Conservation (phyloP, 306 rosid species). For the Rosa lucieae region DNA sequence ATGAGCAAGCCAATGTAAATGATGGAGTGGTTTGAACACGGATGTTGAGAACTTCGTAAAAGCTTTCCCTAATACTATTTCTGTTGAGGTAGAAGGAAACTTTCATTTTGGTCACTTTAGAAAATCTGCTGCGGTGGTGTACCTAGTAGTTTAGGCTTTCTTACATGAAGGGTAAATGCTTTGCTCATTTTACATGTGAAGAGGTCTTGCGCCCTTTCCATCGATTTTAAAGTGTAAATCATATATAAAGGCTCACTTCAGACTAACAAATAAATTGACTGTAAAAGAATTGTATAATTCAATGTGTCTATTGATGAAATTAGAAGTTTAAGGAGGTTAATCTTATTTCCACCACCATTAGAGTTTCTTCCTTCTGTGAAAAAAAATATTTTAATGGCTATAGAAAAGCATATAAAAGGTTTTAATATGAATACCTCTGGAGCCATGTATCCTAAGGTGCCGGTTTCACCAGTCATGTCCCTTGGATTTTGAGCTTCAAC, state of each 20-base stretch:
- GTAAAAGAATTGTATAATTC: neutral
- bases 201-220: neutral
- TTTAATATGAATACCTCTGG: constrained; percentile 53
- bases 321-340: neutral
- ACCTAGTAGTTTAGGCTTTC: neutral
- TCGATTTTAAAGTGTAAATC: neutral
- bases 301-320: neutral
- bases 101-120: neutral
- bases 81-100: neutral
- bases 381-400: neutral
- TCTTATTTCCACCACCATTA: neutral
- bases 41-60: neutral
- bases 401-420: neutral
- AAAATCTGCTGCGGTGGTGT: neutral
- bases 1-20: neutral
- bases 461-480: constrained; percentile 87
- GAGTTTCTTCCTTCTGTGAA: neutral
- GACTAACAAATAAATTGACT: neutral
- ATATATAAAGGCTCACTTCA: neutral
- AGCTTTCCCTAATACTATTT: neutral
- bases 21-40: neutral
- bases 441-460: constrained; percentile 82
- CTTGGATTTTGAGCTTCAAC: constrained; percentile 77
- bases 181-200: neutral
- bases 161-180: neutral